A percentile compares a stretch with the other conserved stretches of the same genome.
phyloP scores from a whole-genome alignment of 495 filamentous ascomycete genomes.

The Aspergillus campestris region DNA sequence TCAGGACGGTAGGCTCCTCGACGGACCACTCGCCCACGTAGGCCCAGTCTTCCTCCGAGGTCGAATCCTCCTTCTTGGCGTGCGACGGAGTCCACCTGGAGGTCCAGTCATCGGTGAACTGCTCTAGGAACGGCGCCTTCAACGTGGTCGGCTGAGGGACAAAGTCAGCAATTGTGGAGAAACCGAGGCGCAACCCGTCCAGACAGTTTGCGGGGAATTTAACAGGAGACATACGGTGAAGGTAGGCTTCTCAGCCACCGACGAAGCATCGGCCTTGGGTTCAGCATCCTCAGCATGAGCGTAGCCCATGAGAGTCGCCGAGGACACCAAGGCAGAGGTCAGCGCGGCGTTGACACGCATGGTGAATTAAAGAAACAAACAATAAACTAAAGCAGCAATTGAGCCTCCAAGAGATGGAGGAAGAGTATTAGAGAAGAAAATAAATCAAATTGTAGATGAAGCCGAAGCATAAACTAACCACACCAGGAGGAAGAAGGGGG shows the following conservation, averaged over 20 bases:
- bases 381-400: conserved; percentile 20
- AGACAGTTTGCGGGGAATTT: too few relatives aligned
- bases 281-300: conserved; percentile 66
- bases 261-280: conserved; percentile 47
- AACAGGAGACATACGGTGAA: conserved; percentile 65
- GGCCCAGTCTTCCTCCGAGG: conserved; percentile 89
- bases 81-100: conserved; percentile 85
- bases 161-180: conserved; percentile 14
- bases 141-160: conserved; percentile 63
- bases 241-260: conserved; percentile 60
- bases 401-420: conserved; percentile 15
- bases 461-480: conserved; percentile 7
- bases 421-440: conserved; percentile 20
- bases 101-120: conserved; percentile 96
- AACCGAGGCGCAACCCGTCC: neutral
- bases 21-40: conserved; percentile 96
- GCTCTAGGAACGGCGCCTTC: conserved; percentile 93
- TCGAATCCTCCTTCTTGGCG: conserved; percentile 91
- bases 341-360: conserved; percentile 72
- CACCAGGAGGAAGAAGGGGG: conserved; percentile 2
- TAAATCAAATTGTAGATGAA: conserved; percentile 17
- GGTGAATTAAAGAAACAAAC: conserved; percentile 35
- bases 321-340: conserved; percentile 55
- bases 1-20: conserved; percentile 86
- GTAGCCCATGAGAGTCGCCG: conserved; percentile 62